A percentile compares a stretch with the other conserved stretches of the same genome.
Conservation (phyloP, 139 green algal genomes). For the Picochlorum sp. region DNA sequence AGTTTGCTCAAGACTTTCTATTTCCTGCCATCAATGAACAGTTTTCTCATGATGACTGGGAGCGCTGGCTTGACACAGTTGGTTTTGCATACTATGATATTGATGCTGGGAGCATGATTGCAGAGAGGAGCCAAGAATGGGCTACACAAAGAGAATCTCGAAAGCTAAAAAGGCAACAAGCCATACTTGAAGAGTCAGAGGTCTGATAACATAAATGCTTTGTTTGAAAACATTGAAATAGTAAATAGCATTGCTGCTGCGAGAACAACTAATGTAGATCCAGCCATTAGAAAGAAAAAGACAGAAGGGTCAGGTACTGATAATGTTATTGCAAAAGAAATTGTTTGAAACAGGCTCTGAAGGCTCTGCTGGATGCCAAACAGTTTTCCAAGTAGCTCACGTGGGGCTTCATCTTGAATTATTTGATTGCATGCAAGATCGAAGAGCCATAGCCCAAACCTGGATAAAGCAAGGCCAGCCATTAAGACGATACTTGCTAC, state of each 20-base stretch:
- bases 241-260: constrained; percentile 18
- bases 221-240: too few relatives aligned
- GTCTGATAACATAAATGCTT: too few relatives aligned
- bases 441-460: constrained; percentile 70
- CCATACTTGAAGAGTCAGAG: too few relatives aligned
- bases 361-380: constrained; percentile 64
- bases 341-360: constrained; percentile 52
- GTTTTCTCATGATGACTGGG: constrained; percentile 6
- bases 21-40: constrained; percentile 10
- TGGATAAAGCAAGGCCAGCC: constrained; percentile 49
- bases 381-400: constrained; percentile 37
- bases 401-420: constrained; percentile 49
- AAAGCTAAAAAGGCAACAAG: too few relatives aligned
- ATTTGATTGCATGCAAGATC: constrained; percentile 73
- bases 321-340: constrained; percentile 43
- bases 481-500: too few relatives aligned
- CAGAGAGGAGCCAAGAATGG: too few relatives aligned
- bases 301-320: constrained; percentile 10
- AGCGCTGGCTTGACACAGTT: too few relatives aligned
- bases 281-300: constrained; percentile 45
- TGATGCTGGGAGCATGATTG: too few relatives aligned
- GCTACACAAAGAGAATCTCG: too few relatives aligned
- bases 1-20: constrained; percentile 17
- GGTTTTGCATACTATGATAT: too few relatives aligned
- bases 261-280: constrained; percentile 23